Conservation (phyloP, 1,139 yeast genomes). For the Yamadazyma triangularis region DNA sequence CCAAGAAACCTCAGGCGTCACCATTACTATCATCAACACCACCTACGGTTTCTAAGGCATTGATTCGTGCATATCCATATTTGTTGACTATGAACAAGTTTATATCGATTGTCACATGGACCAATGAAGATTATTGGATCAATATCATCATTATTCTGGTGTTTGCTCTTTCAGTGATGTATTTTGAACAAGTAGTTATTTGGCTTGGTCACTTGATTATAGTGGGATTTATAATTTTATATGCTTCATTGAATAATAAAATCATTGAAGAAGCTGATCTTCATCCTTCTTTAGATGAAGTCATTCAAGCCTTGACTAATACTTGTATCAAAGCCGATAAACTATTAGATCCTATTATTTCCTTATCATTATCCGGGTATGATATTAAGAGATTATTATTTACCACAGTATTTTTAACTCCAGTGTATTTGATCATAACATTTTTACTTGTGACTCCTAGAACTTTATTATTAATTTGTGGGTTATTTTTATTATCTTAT, state of each 20-base stretch:
- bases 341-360: slow-evolving; percentile 71
- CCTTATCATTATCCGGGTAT: slow-evolving; percentile 64
- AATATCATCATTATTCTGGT: slow-evolving; percentile 58
- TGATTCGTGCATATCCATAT: slow-evolving; percentile 80
- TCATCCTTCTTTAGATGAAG: slow-evolving; percentile 84
- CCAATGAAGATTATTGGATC: slow-evolving; percentile 78
- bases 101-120: slow-evolving; percentile 82
- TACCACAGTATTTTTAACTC: slow-evolving; percentile 82
- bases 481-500: slow-evolving; percentile 67
- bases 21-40: slow-evolving; percentile 81
- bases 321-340: slow-evolving; percentile 75
- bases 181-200: slow-evolving; percentile 66
- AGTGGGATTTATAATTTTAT: slow-evolving; percentile 63
- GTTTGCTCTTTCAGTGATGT: slow-evolving; percentile 58
- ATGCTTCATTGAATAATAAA: slow-evolving; percentile 55
- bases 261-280: slow-evolving; percentile 50
- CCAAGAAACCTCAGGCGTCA: no score
- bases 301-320: slow-evolving; percentile 74
- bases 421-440: slow-evolving; percentile 69
- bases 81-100: slow-evolving; percentile 65
- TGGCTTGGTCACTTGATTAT: slow-evolving; percentile 79
- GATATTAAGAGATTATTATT: slow-evolving; percentile 77
- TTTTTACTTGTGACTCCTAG: slow-evolving; percentile 69
- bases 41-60: slow-evolving; percentile 80
- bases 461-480: slow-evolving; percentile 53